These are phyloP conservation scores for Sordariomycetes sp. DNA, from an alignment of 2,329 filamentous ascomycete species.

Conservation along the genomic window DNA sequence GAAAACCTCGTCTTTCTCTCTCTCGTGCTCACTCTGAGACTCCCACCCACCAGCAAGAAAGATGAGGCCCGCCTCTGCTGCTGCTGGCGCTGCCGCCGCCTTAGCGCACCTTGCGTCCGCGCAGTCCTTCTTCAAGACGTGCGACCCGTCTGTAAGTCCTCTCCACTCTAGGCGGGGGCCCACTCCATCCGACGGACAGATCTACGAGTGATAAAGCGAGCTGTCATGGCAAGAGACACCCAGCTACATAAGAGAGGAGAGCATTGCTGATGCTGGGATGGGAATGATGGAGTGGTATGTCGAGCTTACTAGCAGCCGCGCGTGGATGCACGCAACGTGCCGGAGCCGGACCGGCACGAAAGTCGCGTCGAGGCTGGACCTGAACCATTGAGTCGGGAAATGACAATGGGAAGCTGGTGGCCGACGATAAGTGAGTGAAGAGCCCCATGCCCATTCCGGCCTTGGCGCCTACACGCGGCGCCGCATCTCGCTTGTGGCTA, in stretches of 20 bases:
- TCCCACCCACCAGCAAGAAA: too few species aligned
- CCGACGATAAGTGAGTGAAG: neutral
- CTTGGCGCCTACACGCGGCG: neutral
- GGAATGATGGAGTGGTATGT: neutral
- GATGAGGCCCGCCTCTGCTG: neutral
- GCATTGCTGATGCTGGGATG: neutral
- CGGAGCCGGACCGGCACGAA: neutral
- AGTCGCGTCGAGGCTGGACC: slow-evolving; percentile 1
- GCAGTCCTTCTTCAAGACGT: neutral
- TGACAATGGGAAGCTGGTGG: neutral
- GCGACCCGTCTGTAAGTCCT: neutral
- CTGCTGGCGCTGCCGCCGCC: neutral
- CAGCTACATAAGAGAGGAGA: neutral
- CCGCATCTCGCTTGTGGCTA: too few species aligned
- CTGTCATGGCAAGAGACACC: too few species aligned
- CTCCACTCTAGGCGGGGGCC: too few species aligned
- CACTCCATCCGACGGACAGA: too few species aligned
- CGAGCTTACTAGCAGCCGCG: neutral
- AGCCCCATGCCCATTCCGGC: neutral
- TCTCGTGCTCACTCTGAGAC: too few species aligned
- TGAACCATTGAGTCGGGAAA: slow-evolving; percentile 4
- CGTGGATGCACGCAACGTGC: neutral
- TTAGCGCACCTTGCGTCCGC: neutral
- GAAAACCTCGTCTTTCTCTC: too few species aligned
- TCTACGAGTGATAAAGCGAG: too few species aligned